Conservation (phyloP, 495 filamentous ascomycete species). For the Daldinia bambusicola region DNA sequence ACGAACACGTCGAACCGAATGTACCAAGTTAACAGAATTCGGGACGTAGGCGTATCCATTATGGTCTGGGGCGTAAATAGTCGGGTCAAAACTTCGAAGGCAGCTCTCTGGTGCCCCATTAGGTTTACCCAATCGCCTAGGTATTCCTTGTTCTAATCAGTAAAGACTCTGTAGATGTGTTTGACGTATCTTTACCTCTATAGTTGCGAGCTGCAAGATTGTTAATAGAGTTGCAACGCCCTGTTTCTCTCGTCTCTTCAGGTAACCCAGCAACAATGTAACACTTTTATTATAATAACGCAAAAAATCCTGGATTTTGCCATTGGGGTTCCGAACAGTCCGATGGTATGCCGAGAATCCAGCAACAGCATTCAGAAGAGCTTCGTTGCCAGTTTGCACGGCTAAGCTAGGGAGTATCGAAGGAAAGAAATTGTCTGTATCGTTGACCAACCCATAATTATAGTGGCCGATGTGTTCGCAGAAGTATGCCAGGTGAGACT, state of each 20-base stretch:
- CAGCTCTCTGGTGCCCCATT: slow-evolving; percentile 91
- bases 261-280: slow-evolving; percentile 73
- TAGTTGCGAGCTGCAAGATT: slow-evolving; percentile 89
- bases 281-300: slow-evolving; percentile 92
- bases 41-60: slow-evolving; percentile 72
- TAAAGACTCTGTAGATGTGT: slow-evolving; percentile 15
- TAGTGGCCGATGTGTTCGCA: slow-evolving; percentile 76
- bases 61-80: slow-evolving; percentile 82
- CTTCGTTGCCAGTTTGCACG: slow-evolving; percentile 71
- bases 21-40: slow-evolving; percentile 86
- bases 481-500: slow-evolving; percentile 83
- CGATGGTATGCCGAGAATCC: slow-evolving; percentile 91
- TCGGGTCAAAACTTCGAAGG: slow-evolving; percentile 79
- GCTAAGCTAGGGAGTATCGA: slow-evolving; percentile 76
- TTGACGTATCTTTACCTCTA: slow-evolving; percentile 73
- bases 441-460: slow-evolving; percentile 81
- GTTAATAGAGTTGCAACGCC: slow-evolving; percentile 82
- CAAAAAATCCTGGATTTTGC: slow-evolving; percentile 82
- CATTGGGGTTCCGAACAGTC: slow-evolving; percentile 72
- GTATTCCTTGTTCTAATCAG: slow-evolving; percentile 74
- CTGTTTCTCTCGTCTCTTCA: slow-evolving; percentile 75
- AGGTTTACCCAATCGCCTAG: slow-evolving; percentile 95
- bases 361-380: slow-evolving; percentile 88
- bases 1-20: slow-evolving; percentile 87
- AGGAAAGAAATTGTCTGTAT: slow-evolving; percentile 75